Evolutionary conservation across 441 rosid species (phyloP), one percentile per base, ranked within the genome.

Genomic region (Brassica balearica): DNA sequence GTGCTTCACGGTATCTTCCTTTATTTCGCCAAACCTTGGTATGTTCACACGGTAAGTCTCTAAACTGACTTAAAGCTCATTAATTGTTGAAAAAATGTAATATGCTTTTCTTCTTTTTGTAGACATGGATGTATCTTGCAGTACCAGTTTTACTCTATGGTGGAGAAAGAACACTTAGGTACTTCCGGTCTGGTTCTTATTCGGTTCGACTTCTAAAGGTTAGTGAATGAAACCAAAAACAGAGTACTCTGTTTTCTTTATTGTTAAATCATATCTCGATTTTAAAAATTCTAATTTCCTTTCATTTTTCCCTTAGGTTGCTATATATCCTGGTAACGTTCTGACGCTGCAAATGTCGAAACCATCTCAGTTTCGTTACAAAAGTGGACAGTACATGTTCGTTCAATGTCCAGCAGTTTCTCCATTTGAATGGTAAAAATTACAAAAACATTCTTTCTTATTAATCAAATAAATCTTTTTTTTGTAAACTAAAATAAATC

Each of bases 11-110:
- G 94, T 17, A 23, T 78, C 68, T 84, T 86, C 82, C 90, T 90
- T 23, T 90, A 86, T 74, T 79, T 90, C 23, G 92, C 84, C 69
- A 86, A 88, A 86, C 73, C 75, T 65, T 90, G 92, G 94, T 88
- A 85, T 71, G 66, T 10, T 25, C 86, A 78, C 73, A 90, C 92
- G 90, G 94, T 90, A 88, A 65, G 82, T 55, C 27, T 68, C 19
- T 60, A 6, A 64, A n/a, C 56, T 56, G 0, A 17, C n/a, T 56
- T 11, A 5, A 29, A 62, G 23, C 38, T 69, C 32, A n/a, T 74
- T 34, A n/a, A 6, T 46, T 72, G 68, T 69, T 69, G 1, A n/a
- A 12, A 8, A 19, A 5, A 67, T 43, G 6, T 12, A 15, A 25
- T 25, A 25, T 25, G 27, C 1, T 25, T 25, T 25, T 25, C 27